Evolutionary conservation across 805 yeast species (phyloP).

Genomic region (Yarrowia porcina): DNA sequence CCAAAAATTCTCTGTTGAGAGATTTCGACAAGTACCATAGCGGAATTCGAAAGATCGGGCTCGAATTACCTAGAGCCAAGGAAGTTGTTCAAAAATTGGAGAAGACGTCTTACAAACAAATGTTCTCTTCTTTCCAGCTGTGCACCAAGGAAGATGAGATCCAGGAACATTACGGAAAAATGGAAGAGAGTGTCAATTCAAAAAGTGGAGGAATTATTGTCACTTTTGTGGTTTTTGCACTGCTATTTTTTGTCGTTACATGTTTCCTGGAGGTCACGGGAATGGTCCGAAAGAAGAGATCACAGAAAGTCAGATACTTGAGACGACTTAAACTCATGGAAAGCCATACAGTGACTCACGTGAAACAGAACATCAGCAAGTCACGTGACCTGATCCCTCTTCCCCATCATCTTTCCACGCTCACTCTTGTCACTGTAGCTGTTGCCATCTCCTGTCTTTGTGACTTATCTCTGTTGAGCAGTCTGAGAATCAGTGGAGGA

Average conservation of each 20-base stretch:
- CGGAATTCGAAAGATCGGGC: background rate
- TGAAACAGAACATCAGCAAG: background rate
- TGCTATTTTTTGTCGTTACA: background rate
- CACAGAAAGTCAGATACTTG: background rate
- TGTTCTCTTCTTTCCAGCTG: background rate
- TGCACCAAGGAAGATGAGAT: slow-evolving; percentile 7
- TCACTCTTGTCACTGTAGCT: slow-evolving; percentile 10
- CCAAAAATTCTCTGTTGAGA: background rate
- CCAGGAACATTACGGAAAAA: background rate
- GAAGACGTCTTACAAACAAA: background rate
- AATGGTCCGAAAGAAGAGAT: background rate
- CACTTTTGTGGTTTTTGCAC: background rate
- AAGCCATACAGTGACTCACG: background rate
- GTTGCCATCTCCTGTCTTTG: background rate
- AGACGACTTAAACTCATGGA: background rate
- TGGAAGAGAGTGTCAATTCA: background rate
- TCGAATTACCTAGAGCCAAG: background rate
- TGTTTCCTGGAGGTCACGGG: background rate
- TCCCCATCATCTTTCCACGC: background rate
- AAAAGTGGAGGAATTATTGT: background rate
- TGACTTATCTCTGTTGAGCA: background rate
- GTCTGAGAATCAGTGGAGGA: background rate
- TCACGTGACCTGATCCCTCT: background rate
- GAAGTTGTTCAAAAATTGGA: background rate
- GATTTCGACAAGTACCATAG: background rate